A percentile compares a stretch with the other conserved stretches of the same genome.
Conservation (phyloP, 441 rosid genomes). For the Aquilaria agallochum region DNA sequence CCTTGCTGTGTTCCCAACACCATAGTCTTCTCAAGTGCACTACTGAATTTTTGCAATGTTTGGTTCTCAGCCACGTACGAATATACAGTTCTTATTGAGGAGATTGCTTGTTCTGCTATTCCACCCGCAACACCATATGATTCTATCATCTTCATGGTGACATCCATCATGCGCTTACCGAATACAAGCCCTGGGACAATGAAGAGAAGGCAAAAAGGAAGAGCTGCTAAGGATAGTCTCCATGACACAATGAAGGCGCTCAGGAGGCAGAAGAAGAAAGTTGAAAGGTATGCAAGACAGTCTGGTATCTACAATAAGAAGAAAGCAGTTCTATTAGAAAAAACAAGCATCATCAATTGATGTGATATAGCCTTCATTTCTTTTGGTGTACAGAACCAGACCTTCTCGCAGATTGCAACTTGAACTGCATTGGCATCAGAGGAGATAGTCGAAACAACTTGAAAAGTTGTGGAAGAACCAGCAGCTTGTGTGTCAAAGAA, state of each 20-base stretch:
- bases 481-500: conserved; percentile 66
- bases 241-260: conserved; percentile 51
- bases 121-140: conserved; percentile 66
- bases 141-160: conserved; percentile 52
- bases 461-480: conserved; percentile 59
- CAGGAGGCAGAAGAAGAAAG: conserved; percentile 56
- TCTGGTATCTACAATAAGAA: conserved; percentile 47
- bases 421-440: conserved; percentile 65
- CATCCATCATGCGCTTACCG: conserved; percentile 68
- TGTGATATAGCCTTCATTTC: not conserved
- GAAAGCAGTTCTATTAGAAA: not conserved
- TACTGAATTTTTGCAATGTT: conserved; percentile 43
- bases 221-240: conserved; percentile 55
- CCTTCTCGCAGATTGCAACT: conserved; percentile 71
- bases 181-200: conserved; percentile 54
- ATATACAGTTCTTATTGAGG: conserved; percentile 62
- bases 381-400: conserved; percentile 2
- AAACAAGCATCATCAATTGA: too few relatives aligned
- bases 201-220: conserved; percentile 55
- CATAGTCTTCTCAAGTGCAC: conserved; percentile 47
- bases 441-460: conserved; percentile 66
- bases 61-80: conserved; percentile 59
- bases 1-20: conserved; percentile 59
- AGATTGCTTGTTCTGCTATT: conserved; percentile 66
- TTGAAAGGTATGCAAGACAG: conserved; percentile 46